Evolutionary conservation across 495 filamentous ascomycete genomes (phyloP).

Genomic region (Paragyromitra xinjiangensis): DNA sequence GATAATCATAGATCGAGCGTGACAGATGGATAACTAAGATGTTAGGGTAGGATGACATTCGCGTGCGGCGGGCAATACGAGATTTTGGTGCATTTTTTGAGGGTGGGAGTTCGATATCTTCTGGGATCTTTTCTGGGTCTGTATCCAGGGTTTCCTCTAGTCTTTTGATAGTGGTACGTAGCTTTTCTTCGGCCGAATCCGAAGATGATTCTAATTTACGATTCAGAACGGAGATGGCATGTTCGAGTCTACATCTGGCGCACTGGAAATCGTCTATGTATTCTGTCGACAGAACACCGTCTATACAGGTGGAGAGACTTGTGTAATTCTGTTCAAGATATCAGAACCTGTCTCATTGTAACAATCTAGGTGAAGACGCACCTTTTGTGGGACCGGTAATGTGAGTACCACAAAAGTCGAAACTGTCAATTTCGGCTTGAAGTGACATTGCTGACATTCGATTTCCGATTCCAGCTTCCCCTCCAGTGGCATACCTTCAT

Average conservation of each 20-base stretch:
- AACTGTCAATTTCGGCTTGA: constrained; percentile 81
- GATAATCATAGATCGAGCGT: constrained; percentile 82
- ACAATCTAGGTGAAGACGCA: constrained; percentile 61
- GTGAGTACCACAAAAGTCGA: constrained; percentile 92
- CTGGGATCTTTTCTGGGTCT: constrained; percentile 79
- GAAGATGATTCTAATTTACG: constrained; percentile 46
- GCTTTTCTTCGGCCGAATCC: constrained; percentile 62
- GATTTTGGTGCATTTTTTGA: constrained; percentile 76
- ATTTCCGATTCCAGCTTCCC: constrained; percentile 83
- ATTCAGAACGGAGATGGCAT: constrained; percentile 68
- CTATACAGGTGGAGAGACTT: constrained; percentile 79
- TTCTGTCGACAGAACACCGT: constrained; percentile 92
- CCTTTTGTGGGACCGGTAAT: constrained; percentile 82
- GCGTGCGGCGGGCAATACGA: constrained; percentile 83
- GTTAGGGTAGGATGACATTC: constrained; percentile 85
- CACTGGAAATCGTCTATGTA: constrained; percentile 97
- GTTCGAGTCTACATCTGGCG: constrained; percentile 85
- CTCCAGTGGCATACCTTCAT: constrained; percentile 57
- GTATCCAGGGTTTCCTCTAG: constrained; percentile 71
- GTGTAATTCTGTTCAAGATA: constrained; percentile 63
- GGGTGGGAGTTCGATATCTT: constrained; percentile 78
- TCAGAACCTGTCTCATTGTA: constrained; percentile 58
- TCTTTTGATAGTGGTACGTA: constrained; percentile 67
- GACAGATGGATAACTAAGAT: constrained; percentile 92
- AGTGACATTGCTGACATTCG: constrained; percentile 87